Evolutionary conservation across 140 eudicot species (phyloP).

Genomic region (Oenanthe javanica): DNA sequence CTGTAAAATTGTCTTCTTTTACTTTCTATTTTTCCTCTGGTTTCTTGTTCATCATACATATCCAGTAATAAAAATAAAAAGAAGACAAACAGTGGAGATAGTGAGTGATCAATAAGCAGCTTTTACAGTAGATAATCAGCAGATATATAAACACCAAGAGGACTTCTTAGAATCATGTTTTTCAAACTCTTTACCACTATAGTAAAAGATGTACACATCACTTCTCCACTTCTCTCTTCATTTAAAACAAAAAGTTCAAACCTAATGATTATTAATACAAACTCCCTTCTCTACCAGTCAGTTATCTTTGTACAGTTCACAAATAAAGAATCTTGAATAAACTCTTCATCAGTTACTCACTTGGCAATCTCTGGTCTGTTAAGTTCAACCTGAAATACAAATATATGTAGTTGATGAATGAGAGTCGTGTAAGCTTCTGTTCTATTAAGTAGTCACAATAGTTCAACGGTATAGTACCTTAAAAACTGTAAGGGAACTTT

Average conservation of each 20-base stretch:
- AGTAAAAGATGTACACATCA: conserved; percentile 25
- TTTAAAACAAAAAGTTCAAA: conserved; percentile 30
- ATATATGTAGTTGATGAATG: neutral
- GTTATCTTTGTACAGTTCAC: conserved; percentile 25
- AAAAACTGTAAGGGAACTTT: neutral
- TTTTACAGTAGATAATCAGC: conserved; percentile 35
- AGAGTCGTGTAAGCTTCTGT: neutral
- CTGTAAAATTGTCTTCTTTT: conserved; percentile 17
- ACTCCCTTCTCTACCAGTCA: conserved; percentile 25
- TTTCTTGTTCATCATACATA: conserved; percentile 7
- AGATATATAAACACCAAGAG: conserved; percentile 10
- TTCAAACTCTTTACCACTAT: conserved; percentile 13
- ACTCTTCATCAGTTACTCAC: conserved; percentile 12
- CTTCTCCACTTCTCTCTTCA: conserved; percentile 15
- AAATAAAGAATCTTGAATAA: conserved; percentile 35
- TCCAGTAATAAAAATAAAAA: conserved; percentile 5
- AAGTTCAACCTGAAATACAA: conserved; percentile 23
- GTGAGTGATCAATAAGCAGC: conserved; percentile 25
- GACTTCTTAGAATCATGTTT: neutral
- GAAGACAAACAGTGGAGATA: conserved; percentile 13
- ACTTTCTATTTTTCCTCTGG: conserved; percentile 10
- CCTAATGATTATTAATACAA: conserved; percentile 27
- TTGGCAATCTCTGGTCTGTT: conserved; percentile 12
- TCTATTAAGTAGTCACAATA: neutral
- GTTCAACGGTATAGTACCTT: neutral